Percentiles rank a stretch among this genome's conserved stretches.
Evolutionary conservation across 2,329 filamentous ascomycete species (phyloP).

Genomic region (Calonectria honghensis): DNA sequence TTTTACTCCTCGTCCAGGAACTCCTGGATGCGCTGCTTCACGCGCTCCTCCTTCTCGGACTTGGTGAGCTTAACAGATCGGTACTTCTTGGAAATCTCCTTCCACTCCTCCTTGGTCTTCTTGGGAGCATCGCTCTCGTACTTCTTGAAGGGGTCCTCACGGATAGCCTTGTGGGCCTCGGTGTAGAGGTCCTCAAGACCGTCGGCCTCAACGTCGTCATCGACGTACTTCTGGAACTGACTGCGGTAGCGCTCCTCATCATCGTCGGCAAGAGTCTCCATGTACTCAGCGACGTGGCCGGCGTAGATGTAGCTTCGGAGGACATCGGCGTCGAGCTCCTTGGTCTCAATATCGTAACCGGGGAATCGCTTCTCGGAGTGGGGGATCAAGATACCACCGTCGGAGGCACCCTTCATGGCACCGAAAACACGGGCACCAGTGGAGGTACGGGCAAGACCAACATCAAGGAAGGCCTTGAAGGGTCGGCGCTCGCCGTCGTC

Average conservation of each 20-base stretch:
- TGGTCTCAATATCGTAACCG: conserved; percentile 95
- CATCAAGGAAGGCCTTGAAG: conserved; percentile 99
- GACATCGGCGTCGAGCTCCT: conserved; percentile 97
- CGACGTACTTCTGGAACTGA: conserved; percentile 98
- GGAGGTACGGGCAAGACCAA: conserved; percentile 96
- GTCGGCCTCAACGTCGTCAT: conserved; percentile 97
- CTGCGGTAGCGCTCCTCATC: conserved; percentile 99
- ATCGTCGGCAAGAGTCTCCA: conserved; percentile 99
- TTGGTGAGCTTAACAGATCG: conserved; percentile 84
- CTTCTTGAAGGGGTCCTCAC: conserved; percentile 99
- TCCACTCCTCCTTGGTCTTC: conserved; percentile 99
- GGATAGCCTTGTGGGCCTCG: conserved; percentile 97
- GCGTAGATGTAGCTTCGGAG: conserved; percentile 99
- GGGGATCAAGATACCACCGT: conserved; percentile 96
- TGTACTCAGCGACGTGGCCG: conserved; percentile 99
- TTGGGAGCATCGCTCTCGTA: conserved; percentile 82
- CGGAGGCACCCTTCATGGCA: conserved; percentile 99
- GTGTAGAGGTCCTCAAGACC: conserved; percentile 97
- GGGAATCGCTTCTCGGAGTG: conserved; percentile 99
- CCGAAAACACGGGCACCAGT: conserved; percentile 99
- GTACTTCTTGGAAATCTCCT: conserved; percentile 96
- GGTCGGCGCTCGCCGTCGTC: conserved; percentile 95
- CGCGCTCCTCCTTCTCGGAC: conserved; percentile 87
- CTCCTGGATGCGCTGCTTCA: conserved; percentile 94
- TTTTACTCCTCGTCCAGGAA: conserved; percentile 74